These are phyloP conservation scores for Sclerospora graminicola DNA, from an alignment of 352 stramenopile species.

Conservation along the genomic window DNA sequence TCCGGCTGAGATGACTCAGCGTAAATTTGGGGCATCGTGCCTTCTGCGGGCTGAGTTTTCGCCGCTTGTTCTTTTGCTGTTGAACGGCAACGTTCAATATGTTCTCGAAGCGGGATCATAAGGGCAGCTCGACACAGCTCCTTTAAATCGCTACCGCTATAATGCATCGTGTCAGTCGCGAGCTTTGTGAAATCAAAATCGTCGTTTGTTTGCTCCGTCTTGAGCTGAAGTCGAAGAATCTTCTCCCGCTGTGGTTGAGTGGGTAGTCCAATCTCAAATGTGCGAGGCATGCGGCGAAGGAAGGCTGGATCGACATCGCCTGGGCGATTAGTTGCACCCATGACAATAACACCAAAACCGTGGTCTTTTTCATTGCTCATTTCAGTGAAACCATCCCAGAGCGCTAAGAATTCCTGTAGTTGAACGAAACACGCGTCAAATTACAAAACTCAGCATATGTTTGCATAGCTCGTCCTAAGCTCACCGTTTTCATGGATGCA, in stretches of 20 bases:
- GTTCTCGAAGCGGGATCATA: slow-evolving; percentile 81
- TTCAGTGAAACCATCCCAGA: slow-evolving; percentile 97
- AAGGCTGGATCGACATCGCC: slow-evolving; percentile 98
- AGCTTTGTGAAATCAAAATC: slow-evolving; percentile 93
- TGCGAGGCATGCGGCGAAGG: slow-evolving; percentile 96
- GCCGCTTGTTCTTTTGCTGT: slow-evolving; percentile 28
- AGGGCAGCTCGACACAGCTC: slow-evolving; percentile 79
- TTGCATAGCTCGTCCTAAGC: background rate
- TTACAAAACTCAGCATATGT: background rate
- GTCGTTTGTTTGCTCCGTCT: slow-evolving; percentile 99
- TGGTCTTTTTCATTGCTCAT: slow-evolving; percentile 67
- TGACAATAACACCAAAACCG: slow-evolving; percentile 93
- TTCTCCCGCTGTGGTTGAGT: slow-evolving; percentile 98
- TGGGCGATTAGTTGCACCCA: slow-evolving; percentile 98
- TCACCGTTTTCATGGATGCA: slow-evolving; percentile 89
- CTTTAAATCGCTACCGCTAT: slow-evolving; percentile 94
- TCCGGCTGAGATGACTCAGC: slow-evolving; percentile 19
- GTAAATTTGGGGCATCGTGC: slow-evolving; percentile 72
- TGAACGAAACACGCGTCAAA: slow-evolving; percentile 6
- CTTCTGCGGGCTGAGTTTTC: slow-evolving; percentile 14
- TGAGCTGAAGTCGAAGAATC: slow-evolving; percentile 99
- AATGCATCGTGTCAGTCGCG: slow-evolving; percentile 83
- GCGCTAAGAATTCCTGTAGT: slow-evolving; percentile 90
- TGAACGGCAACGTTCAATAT: slow-evolving; percentile 56
- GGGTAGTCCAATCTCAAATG: slow-evolving; percentile 99